These are phyloP conservation scores for Knoxia roxburghii DNA, from an alignment of 257 asterid species.

Conservation along the genomic window DNA sequence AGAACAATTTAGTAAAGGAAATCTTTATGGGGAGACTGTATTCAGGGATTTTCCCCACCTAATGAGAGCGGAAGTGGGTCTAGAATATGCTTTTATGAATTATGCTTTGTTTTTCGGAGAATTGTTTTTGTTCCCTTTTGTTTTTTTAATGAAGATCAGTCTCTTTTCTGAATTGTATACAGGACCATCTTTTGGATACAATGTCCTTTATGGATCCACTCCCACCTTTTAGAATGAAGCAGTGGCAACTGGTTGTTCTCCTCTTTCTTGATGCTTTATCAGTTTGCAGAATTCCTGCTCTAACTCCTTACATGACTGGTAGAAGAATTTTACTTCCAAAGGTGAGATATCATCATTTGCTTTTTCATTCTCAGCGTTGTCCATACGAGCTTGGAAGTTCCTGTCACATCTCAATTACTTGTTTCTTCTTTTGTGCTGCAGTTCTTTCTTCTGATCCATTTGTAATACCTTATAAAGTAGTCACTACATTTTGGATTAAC, in stretches of 20 bases:
- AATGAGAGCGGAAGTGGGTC: neutral
- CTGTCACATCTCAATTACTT: neutral
- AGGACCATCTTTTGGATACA: slow-evolving; percentile 70
- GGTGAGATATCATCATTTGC: slow-evolving; percentile 38
- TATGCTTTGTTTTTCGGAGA: no score
- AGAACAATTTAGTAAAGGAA: neutral
- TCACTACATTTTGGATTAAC: no score
- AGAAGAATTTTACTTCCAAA: slow-evolving; percentile 61
- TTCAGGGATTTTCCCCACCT: neutral
- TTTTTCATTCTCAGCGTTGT: slow-evolving; percentile 6
- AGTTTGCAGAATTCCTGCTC: slow-evolving; percentile 62
- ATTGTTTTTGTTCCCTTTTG: neutral
- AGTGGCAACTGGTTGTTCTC: slow-evolving; percentile 71
- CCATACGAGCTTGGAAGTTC: neutral
- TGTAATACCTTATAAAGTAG: neutral
- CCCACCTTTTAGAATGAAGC: slow-evolving; percentile 76
- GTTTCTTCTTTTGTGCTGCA: neutral
- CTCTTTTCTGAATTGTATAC: slow-evolving; percentile 21
- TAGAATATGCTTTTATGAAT: neutral
- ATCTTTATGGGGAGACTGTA: neutral
- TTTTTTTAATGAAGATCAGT: neutral
- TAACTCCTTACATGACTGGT: slow-evolving; percentile 45
- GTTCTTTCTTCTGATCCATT: neutral
- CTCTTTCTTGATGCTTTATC: slow-evolving; percentile 91
- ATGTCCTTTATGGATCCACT: slow-evolving; percentile 82